phyloP scores from a whole-genome alignment of 2,329 filamentous ascomycete species.

The Alternaria postmessia region DNA sequence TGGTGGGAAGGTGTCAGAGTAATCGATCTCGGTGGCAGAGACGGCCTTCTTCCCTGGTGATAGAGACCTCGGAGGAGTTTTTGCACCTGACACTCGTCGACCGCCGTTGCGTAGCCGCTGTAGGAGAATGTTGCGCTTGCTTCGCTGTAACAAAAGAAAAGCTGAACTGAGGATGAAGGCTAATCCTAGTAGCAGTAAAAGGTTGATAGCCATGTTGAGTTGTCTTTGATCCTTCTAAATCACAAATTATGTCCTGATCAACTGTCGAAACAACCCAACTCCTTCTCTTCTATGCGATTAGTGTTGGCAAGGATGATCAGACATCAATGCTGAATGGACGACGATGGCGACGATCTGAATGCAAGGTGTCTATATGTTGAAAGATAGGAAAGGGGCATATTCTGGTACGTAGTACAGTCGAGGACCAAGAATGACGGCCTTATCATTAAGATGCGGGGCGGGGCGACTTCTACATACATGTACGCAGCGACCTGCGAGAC shows the following conservation, averaged over 20 bases:
- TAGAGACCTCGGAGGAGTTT: conserved; percentile 62
- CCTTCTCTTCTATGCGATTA: background rate
- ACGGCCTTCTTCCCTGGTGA: conserved; percentile 57
- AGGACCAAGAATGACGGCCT: conserved; percentile 6
- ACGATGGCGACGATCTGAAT: background rate
- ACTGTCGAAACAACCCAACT: background rate
- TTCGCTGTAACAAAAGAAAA: conserved; percentile 42
- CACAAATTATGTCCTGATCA: background rate
- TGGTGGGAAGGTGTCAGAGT: conserved; percentile 62
- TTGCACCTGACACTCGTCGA: conserved; percentile 57
- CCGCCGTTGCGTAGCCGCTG: conserved; percentile 50
- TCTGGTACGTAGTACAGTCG: background rate
- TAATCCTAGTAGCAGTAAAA: conserved; percentile 41
- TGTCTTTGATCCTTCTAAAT: background rate
- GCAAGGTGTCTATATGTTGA: background rate
- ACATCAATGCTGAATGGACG: background rate
- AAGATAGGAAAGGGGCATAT: background rate
- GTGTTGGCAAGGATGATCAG: background rate
- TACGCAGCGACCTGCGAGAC: conserved; percentile 10
- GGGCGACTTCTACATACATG: conserved; percentile 21
- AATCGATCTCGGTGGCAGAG: conserved; percentile 45
- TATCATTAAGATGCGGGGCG: conserved; percentile 23
- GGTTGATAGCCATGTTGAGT: conserved; percentile 27
- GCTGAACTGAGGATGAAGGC: conserved; percentile 41
- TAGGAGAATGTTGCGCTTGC: conserved; percentile 53